A percentile compares a stretch with the other conserved stretches of the same genome.
Conservation (phyloP, 257 asterid species). For the Rhazya stricta region DNA sequence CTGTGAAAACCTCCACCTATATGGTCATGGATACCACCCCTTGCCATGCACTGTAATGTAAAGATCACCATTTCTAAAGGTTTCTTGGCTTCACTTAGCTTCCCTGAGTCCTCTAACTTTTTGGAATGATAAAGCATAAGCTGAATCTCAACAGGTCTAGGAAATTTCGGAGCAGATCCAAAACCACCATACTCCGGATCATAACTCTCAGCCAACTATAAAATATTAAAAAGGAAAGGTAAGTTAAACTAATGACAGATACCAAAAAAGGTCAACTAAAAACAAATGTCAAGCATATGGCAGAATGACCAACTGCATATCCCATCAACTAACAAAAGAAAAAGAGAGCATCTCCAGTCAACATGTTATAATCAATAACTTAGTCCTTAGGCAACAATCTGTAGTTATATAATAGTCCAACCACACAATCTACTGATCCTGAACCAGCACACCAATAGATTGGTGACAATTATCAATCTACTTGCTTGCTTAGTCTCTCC, state of each 20-base stretch:
- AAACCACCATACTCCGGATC: slow-evolving; percentile 84
- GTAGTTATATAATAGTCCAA: neutral
- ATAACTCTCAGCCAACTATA: slow-evolving; percentile 63
- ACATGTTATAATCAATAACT: neutral
- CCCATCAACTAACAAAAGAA: neutral
- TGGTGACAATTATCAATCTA: neutral
- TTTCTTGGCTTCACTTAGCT: slow-evolving; percentile 60
- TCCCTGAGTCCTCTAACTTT: slow-evolving; percentile 52
- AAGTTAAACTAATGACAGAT: neutral
- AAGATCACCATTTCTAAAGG: slow-evolving; percentile 50
- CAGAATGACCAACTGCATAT: neutral
- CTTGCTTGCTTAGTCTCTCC: neutral
- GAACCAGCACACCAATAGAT: neutral
- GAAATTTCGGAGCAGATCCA: slow-evolving; percentile 96
- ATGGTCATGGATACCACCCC: slow-evolving; percentile 92
- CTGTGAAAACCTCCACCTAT: slow-evolving; percentile 97
- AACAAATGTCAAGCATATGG: neutral
- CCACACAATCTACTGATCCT: neutral
- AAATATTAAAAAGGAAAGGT: neutral
- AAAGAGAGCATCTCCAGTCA: neutral
- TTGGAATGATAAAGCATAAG: slow-evolving; percentile 78
- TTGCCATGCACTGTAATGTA: slow-evolving; percentile 81
- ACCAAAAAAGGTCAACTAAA: neutral
- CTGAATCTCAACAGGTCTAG: slow-evolving; percentile 89
- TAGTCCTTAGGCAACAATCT: neutral